Evolutionary conservation across 225 moss, liverwort and hornwort species (phyloP), one percentile per base, ranked within the genome.

Genomic region (Takakia lepidozioides): DNA sequence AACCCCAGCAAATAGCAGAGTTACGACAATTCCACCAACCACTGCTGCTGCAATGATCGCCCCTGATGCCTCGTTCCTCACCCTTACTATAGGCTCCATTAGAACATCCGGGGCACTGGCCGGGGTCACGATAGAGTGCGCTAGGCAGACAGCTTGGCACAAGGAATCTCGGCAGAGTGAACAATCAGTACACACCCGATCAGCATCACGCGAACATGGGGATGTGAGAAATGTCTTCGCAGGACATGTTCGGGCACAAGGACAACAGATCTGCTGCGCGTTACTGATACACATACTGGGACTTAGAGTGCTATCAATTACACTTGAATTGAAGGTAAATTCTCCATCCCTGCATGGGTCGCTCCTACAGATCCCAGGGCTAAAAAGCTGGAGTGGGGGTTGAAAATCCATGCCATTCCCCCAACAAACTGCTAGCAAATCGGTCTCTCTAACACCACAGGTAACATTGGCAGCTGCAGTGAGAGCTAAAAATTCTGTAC

Each of bases 331-430:
- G 72, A 72, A 83, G 1, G 62, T 21, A 36, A 78, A 83, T 18
- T 69, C 65, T 15, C 54, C 56, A 29, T 15, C 28, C 8, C 34
- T 45, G 43, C 83, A 83, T 43, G 49, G 37, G 6, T 45, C 19
- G 4, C 54, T 30, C 7, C 40, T 36, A 43, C 83, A 83, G 22
- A 79, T 39, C 29, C 83, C 83, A 4, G 83, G 83, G 36, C 71
- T 78, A 38, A 83, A 83, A 17, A 83, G 68, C 62, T 83, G 70
- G 38, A 83, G 59, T 2, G 79, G 79, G 2, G 78, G 71, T 29
- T 67, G 59, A 57, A 66, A 75, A 35, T 61, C 64, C 17, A 63
- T 43, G n/a, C n/a, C n/a, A 20, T 56, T 58, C 6, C 83, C 83
- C 83, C 78, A 83, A 43, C 83, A 79, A 38, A 61, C 59, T 5